Evolutionary conservation across 2,329 filamentous ascomycete species (phyloP).

Genomic region (Metarhizium sp.): DNA sequence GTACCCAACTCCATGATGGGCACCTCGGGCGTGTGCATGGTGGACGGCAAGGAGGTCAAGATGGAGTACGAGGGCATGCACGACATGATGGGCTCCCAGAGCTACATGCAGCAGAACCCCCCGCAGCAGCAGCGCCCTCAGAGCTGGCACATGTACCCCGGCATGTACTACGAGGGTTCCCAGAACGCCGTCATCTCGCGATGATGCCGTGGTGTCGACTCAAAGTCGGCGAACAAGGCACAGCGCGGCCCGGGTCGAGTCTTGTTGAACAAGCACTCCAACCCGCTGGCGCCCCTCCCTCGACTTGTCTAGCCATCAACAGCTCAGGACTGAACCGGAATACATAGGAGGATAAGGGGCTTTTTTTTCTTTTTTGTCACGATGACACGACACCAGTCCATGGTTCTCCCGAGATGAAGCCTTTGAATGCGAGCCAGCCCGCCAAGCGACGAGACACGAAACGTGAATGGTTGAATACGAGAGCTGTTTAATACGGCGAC

Average conservation of each 20-base stretch:
- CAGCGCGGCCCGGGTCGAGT: neutral
- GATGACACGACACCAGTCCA: neutral
- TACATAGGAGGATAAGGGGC: neutral
- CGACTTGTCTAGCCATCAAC: neutral
- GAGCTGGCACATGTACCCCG: conserved; percentile 23
- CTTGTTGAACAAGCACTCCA: neutral
- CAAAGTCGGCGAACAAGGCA: neutral
- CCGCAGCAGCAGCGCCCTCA: conserved; percentile 19
- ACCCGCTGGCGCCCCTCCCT: neutral
- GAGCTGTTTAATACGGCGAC: neutral
- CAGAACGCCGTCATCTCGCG: conserved; percentile 8
- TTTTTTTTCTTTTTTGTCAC: neutral
- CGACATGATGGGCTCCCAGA: conserved; percentile 9
- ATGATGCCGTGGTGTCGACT: neutral
- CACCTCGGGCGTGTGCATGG: conserved; percentile 11
- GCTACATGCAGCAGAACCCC: conserved; percentile 18
- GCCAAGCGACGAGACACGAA: neutral
- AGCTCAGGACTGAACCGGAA: neutral
- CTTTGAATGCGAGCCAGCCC: neutral
- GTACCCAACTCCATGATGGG: conserved; percentile 33
- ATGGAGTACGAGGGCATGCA: conserved; percentile 30
- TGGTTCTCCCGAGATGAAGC: neutral
- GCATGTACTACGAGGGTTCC: conserved; percentile 18
- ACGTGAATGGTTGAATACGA: neutral
- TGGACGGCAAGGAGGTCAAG: conserved; percentile 26